These are phyloP conservation scores for Neurospora discreta DNA, from an alignment of 495 filamentous ascomycete genomes.

Conservation along the genomic window DNA sequence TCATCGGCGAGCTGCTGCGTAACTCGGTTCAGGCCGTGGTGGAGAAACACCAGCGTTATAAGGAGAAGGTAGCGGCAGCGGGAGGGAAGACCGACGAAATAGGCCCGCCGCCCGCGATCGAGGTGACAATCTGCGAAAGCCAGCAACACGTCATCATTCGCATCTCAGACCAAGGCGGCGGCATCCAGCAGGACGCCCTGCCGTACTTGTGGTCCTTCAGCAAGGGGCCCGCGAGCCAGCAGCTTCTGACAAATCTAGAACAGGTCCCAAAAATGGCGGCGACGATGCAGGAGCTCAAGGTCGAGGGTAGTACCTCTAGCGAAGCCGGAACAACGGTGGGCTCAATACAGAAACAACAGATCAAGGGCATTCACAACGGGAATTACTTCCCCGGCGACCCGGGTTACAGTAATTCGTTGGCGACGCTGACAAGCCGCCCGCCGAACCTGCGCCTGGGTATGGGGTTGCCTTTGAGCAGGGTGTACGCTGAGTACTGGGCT, in stretches of 20 bases:
- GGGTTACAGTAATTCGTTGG: conserved; percentile 52
- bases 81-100: conserved; percentile 13
- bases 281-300: conserved; percentile 76
- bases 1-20: conserved; percentile 86
- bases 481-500: conserved; percentile 99
- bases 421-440: conserved; percentile 65
- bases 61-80: conserved; percentile 1
- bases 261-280: conserved; percentile 89
- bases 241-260: conserved; percentile 66
- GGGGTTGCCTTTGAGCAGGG: conserved; percentile 83
- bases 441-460: conserved; percentile 87
- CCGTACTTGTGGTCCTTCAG: conserved; percentile 93
- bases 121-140: conserved; percentile 90
- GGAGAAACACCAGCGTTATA: conserved; percentile 42
- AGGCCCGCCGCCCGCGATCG: conserved; percentile 61
- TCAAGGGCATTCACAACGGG: neutral
- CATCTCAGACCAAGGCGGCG: conserved; percentile 90
- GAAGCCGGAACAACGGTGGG: neutral
- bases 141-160: conserved; percentile 93
- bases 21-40: conserved; percentile 90
- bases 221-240: conserved; percentile 69
- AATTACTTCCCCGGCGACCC: conserved; percentile 4
- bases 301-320: conserved; percentile 8
- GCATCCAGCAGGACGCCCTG: conserved; percentile 73
- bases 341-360: neutral